These are phyloP conservation scores for Aspergillus kassunensis DNA, from an alignment of 495 filamentous ascomycete species.

Conservation along the genomic window DNA sequence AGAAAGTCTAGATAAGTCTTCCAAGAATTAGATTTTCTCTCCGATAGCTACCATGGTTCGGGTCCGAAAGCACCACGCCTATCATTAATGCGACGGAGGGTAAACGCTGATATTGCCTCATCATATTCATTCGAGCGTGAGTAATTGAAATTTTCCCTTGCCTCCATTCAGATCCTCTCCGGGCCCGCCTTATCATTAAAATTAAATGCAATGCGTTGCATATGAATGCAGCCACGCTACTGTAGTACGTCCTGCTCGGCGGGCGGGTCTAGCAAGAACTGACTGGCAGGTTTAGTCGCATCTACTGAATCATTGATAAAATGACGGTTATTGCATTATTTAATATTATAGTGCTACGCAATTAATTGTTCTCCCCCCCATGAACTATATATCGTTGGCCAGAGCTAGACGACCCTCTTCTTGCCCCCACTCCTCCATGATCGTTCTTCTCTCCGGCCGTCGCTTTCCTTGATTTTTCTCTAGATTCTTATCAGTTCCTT, in stretches of 20 bases:
- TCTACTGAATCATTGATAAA: constrained; percentile 7
- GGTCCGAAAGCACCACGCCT: background rate
- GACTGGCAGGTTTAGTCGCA: constrained; percentile 6
- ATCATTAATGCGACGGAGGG: constrained; percentile 2
- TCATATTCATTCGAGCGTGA: too few relatives aligned
- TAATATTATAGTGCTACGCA: background rate
- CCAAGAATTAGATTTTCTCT: background rate
- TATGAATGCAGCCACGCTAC: constrained; percentile 6
- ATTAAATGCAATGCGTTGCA: background rate
- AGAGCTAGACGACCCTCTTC: background rate
- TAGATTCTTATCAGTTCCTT: constrained; percentile 6
- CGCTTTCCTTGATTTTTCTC: background rate
- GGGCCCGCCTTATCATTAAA: constrained; percentile 15
- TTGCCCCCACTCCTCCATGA: background rate
- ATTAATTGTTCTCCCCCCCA: background rate
- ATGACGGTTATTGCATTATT: constrained; percentile 6
- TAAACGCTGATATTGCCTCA: background rate
- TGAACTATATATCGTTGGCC: constrained; percentile 3
- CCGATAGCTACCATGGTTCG: background rate
- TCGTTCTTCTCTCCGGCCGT: constrained; percentile 2
- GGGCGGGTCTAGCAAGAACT: constrained; percentile 10
- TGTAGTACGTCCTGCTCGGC: too few relatives aligned
- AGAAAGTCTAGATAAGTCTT: constrained; percentile 6
- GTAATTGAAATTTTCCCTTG: constrained; percentile 13
- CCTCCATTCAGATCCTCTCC: constrained; percentile 14